Evolutionary conservation across 2,329 filamentous ascomycete genomes (phyloP), one percentile per base, ranked within the genome.

Genomic region (Phialophora verrucosa): DNA sequence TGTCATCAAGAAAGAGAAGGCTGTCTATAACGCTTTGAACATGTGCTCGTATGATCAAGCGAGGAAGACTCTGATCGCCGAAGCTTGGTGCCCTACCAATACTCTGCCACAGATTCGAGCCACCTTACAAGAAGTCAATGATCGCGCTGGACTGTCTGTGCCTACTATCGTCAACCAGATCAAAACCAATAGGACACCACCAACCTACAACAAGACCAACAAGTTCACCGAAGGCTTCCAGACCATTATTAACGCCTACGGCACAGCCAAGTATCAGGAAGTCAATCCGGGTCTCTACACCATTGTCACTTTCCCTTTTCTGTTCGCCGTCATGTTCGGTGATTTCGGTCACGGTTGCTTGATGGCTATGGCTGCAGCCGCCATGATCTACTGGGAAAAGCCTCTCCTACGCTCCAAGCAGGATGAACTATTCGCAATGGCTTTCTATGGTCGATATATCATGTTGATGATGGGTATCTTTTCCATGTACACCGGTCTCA

Each of bases 261-360:
- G 95, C 76, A 97, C 95, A 50, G 91, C 95, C 67, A 98, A 96
- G 72, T 99, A 99, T 80, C 91, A 91, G 73, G 95, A 99, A 81
- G 91, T 97, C 78, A 99, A 99, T 81, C 95, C 95, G 64, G 94
- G 93, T 69, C 85, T 99, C 25, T 94, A 94, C 44, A 95, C 96
- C 59, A 93, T 98, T 72, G 90, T 99, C 70, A 99, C 95, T 5
- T 99, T 99, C 80, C 95, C 96, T n/a, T 99, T 99, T 84, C 84
- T 99, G 69, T 99, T 99, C 77, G 95, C 95, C 58, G 95, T 99
- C 87, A 99, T 99, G 95, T 99, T 99, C 77, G 96, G 95, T 83
- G 95, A 99, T 80, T 90, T 97, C 66, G 96, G 95, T 59, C 95
- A 99, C 76, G 95, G 94, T 71, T 79, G 90, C 71, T 91, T 99